These are phyloP conservation scores for Dianthus caryophyllus DNA, from an alignment of 148 eudicot genomes.

Conservation along the genomic window DNA sequence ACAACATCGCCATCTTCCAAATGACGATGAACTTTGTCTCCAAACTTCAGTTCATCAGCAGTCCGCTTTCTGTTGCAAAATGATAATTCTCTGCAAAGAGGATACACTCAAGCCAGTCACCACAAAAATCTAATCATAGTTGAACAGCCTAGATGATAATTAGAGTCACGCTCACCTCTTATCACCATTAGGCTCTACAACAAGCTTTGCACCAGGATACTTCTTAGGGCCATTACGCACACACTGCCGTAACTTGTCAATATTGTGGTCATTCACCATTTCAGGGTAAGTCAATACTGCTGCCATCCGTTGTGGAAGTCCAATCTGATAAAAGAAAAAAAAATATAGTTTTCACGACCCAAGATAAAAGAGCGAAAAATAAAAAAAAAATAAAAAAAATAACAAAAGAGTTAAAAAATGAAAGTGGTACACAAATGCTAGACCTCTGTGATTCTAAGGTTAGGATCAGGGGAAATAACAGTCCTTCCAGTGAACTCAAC, in stretches of 20 bases:
- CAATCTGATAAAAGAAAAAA: slow-evolving; percentile 49
- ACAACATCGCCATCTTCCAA: slow-evolving; percentile 85
- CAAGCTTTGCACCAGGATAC: slow-evolving; percentile 82
- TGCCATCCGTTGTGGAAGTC: slow-evolving; percentile 77
- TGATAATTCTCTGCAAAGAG: slow-evolving; percentile 54
- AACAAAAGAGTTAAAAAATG: not conserved
- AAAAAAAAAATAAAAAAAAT: not conserved
- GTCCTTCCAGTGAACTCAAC: slow-evolving; percentile 94
- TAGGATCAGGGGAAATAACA: slow-evolving; percentile 94
- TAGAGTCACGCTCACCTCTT: slow-evolving; percentile 40
- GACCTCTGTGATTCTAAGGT: slow-evolving; percentile 94
- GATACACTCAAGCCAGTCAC: slow-evolving; percentile 15
- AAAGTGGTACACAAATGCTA: no score
- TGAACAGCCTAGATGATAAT: not conserved
- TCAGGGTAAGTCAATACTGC: slow-evolving; percentile 74
- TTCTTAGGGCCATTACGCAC: slow-evolving; percentile 76
- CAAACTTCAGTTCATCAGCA: slow-evolving; percentile 77
- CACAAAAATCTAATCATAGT: slow-evolving; percentile 1
- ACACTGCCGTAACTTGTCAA: slow-evolving; percentile 80
- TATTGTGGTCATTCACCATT: slow-evolving; percentile 71
- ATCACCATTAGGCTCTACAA: slow-evolving; percentile 51
- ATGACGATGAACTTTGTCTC: slow-evolving; percentile 72
- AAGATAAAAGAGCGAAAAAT: not conserved
- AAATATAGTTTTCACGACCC: not conserved
- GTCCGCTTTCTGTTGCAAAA: slow-evolving; percentile 46